Evolutionary conservation across 2,329 filamentous ascomycete species (phyloP), one percentile per base, ranked within the genome.

Genomic region (Mollisiaceae sp.): DNA sequence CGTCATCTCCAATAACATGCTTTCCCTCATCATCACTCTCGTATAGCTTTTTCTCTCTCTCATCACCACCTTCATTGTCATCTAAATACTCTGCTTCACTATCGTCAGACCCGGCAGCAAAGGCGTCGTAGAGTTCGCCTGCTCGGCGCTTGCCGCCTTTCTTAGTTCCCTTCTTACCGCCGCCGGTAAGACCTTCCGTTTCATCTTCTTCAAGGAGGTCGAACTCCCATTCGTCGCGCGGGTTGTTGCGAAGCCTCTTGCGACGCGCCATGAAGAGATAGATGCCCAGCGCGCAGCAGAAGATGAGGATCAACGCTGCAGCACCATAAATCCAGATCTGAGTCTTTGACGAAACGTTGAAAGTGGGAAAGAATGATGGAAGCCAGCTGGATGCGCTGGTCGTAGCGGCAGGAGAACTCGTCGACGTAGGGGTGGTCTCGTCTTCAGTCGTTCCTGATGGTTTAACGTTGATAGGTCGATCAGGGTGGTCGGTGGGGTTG

Each of bases 71-170:
- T 39, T 81, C 82, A 22, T 64, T 64, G 11, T 65, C 68, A 55
- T 80, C 80, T 45, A 81, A 79, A 38, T 82, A 82, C 64, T 83
- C 80, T 20, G 77, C 79, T 12, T 80, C 77, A 59, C 74, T 75
- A 64, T 95, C 94, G 65, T 94, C 94, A 67, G 86, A 88, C 60
- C 93, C 94, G 18, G 92, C 94, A 0, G 95, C 95, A 83, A 99
- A 99, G 4, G 95, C 95, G 82, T 99, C 95, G 77, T 99, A 99
- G 54, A 99, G 81, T 80, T 98, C 94, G 35, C 94, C 93, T 1
- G 93, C 95, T 22, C 92, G 82, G 70, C 82, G 76, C 77, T 79
- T 84, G 72, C 76, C 78, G 39, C 77, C 77, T 60, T 84, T 83
- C 70, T 85, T 83, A 64, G 82, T 81, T 20, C 80, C 73, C 71